These are phyloP conservation scores for Leucocoprinus birnbaumii DNA, from an alignment of 768 basidiomycete species.

Conservation along the genomic window DNA sequence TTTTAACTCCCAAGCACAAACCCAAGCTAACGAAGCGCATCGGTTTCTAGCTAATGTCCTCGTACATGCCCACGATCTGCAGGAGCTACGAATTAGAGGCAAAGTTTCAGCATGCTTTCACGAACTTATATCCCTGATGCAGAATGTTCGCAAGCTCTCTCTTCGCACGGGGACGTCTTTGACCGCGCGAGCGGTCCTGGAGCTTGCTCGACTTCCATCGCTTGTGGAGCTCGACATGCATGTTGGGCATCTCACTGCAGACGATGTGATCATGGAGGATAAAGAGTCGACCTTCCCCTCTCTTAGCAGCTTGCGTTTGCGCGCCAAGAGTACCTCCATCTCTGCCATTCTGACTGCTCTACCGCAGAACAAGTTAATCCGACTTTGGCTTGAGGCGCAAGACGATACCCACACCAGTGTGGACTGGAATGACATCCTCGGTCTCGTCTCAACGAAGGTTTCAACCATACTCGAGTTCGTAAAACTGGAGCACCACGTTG, in stretches of 20 bases:
- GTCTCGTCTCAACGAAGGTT: constrained; percentile 23
- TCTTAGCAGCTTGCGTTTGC: constrained; percentile 37
- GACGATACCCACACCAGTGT: constrained; percentile 19
- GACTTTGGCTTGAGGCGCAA: constrained; percentile 37
- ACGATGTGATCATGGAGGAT: constrained; percentile 16
- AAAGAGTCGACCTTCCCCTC: constrained; percentile 27
- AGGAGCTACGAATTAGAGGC: no score
- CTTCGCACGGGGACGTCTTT: no score
- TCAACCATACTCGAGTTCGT: constrained; percentile 31
- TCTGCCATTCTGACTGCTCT: constrained; percentile 32
- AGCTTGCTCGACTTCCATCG: constrained; percentile 30
- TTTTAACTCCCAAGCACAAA: constrained; percentile 31
- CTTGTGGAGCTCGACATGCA: constrained; percentile 43
- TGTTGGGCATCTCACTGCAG: constrained; percentile 31
- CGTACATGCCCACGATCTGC: no score
- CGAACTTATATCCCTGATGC: no score
- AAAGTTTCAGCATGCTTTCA: no score
- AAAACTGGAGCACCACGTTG: constrained; percentile 41
- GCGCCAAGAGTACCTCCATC: constrained; percentile 30
- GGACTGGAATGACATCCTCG: constrained; percentile 34
- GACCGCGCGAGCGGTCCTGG: constrained; percentile 11
- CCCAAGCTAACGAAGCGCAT: no score
- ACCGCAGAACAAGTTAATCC: constrained; percentile 26
- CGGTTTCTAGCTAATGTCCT: no score
- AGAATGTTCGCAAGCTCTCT: no score